Percentiles rank a stretch among this genome's conserved stretches.
Conservation (phyloP, 1,284 basidiomycete species). For the Rhodotorula sp. region DNA sequence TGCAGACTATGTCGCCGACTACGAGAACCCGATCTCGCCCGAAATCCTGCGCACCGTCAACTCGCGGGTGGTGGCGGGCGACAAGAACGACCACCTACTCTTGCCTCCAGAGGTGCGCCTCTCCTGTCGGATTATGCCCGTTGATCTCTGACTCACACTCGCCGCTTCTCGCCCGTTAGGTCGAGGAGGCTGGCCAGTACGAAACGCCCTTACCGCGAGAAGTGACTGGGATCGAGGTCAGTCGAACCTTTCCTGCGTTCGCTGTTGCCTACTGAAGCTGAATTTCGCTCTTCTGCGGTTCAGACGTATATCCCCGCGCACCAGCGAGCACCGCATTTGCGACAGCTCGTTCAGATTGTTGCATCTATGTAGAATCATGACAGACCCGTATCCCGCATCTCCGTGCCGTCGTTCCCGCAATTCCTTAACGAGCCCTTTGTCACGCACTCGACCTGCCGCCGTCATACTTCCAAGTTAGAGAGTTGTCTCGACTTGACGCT, state of each 20-base stretch:
- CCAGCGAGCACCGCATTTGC: constrained; percentile 75
- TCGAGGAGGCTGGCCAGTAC: constrained; percentile 90
- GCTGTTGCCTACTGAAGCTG: background rate
- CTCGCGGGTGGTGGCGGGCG: constrained; percentile 86
- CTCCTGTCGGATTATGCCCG: too few species aligned
- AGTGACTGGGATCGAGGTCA: constrained; percentile 71
- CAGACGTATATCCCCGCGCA: constrained; percentile 54
- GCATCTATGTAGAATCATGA: constrained; percentile 4
- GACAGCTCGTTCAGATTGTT: constrained; percentile 56
- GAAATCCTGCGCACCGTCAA: constrained; percentile 96
- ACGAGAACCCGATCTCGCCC: constrained; percentile 94
- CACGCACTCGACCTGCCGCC: background rate
- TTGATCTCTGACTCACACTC: background rate
- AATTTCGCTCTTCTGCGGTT: too few species aligned
- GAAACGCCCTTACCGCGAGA: constrained; percentile 82
- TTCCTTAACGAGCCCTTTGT: too few species aligned
- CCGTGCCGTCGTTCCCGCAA: background rate
- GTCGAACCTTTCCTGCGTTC: background rate
- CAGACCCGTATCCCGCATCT: background rate
- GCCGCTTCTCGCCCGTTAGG: constrained; percentile 44
- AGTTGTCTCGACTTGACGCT: too few species aligned
- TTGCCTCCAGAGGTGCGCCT: constrained; percentile 69
- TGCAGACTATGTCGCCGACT: constrained; percentile 98
- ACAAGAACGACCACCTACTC: constrained; percentile 90
- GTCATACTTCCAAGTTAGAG: too few species aligned